Evolutionary conservation across 768 basidiomycete species (phyloP), one percentile per base, ranked within the genome.

Genomic region (Russula sp.): DNA sequence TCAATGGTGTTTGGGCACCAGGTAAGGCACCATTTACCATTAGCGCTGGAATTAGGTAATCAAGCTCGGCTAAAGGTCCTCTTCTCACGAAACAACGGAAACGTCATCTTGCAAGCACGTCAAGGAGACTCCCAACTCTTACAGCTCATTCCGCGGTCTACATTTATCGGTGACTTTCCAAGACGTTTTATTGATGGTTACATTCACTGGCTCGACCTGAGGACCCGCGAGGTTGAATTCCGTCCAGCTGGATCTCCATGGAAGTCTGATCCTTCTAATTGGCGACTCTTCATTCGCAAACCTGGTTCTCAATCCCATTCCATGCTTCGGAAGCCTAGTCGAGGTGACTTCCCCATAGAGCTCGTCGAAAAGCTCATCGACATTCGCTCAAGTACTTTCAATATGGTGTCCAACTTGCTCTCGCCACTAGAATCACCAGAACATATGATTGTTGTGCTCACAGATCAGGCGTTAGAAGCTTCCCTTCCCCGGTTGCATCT

Each of bases 181-280:
- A 27, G 22, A 27, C 22, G 22, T 27, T 27, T 27, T 27, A 27
- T 27, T 27, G 22, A 27, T 27, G 22, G 22, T 2, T 27, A 27
- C 2, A 27, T 27, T 27, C 22, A 27, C 2, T 27, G 22, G 22
- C 22, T 27, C 22, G 22, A 27, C 22, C 22, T 27, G 22, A 27
- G 22, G 22, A 27, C 22, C 22, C 22, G 2, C 22, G 22, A 27
- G 22, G 22, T 27, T 27, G 22, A 27, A 27, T 27, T 27, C 2
- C 22, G 22, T 27, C 22, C 22, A 27, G 22, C 22, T 27, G 22
- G 22, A 32, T 63, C 64, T 14, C 54, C 66, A 6, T 78, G 77
- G 77, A 40, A 61, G 37, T 58, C 69, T 14, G 69, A 70, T 0
- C 31, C 62, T 32, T 44, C 66, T 5, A 73, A 75, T 57, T 77